phyloP scores from a whole-genome alignment of 2,329 filamentous ascomycete species.

The Zymoseptoria brevis region DNA sequence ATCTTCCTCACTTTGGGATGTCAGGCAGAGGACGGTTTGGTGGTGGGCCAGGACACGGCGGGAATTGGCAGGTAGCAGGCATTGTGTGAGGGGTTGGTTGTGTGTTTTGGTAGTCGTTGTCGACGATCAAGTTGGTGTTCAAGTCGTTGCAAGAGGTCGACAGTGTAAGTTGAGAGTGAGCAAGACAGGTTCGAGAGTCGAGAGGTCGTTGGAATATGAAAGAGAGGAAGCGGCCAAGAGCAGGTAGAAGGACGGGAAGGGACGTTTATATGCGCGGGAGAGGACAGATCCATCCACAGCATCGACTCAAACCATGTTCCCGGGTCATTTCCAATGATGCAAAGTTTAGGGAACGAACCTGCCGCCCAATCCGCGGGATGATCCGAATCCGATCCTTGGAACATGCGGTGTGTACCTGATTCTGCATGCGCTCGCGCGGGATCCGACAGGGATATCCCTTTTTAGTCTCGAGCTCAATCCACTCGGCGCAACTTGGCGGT shows the following conservation, averaged over 20 bases:
- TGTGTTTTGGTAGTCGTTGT: not conserved
- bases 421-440: not conserved
- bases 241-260: not conserved
- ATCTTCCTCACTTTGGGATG: conserved; percentile 33
- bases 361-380: conserved; percentile 4
- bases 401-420: conserved; percentile 10
- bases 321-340: conserved; percentile 15
- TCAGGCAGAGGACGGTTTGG: conserved; percentile 40
- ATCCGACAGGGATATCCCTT: not conserved
- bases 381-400: too few species aligned
- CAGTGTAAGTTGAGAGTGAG: not conserved
- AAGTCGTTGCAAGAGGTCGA: not conserved
- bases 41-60: conserved; percentile 40
- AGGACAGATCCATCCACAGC: not conserved
- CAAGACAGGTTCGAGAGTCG: not conserved
- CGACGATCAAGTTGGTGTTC: not conserved
- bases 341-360: conserved; percentile 10
- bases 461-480: not conserved
- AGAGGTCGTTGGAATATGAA: not conserved
- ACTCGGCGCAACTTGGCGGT: not conserved
- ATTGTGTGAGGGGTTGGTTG: conserved; percentile 23
- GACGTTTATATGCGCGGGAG: not conserved
- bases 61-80: conserved; percentile 33
- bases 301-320: not conserved
- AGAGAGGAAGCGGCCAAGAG: not conserved